phyloP scores from a whole-genome alignment of 2,329 filamentous ascomycete species.

The Chaetomium strumarium region DNA sequence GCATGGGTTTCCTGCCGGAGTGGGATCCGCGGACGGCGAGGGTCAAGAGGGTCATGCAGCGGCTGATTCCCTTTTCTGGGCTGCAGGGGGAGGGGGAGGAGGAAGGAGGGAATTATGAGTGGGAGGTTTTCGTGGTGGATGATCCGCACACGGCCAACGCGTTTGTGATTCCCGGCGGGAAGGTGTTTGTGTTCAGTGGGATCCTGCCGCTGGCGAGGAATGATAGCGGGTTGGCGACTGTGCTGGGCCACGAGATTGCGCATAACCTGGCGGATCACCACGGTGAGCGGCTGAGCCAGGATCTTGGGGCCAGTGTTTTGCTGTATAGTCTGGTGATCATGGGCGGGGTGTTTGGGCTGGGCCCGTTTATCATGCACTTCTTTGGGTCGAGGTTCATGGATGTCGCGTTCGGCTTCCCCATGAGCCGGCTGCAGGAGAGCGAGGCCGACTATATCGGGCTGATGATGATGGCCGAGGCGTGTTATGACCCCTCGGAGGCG shows the following conservation, averaged over 20 bases:
- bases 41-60: constrained; percentile 59
- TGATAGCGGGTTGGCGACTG: constrained; percentile 66
- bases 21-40: constrained; percentile 47
- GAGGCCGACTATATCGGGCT: constrained; percentile 78
- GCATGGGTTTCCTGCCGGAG: constrained; percentile 50
- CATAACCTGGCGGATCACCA: constrained; percentile 66
- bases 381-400: constrained; percentile 49
- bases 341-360: constrained; percentile 39
- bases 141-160: constrained; percentile 56
- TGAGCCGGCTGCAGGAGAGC: constrained; percentile 64
- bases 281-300: constrained; percentile 55
- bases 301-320: constrained; percentile 47
- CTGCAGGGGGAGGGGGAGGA: constrained; percentile 38
- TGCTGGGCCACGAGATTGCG: constrained; percentile 74
- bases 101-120: too few species aligned
- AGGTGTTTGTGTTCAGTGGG: constrained; percentile 74
- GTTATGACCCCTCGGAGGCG: constrained; percentile 65
- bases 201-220: constrained; percentile 61
- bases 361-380: constrained; percentile 36
- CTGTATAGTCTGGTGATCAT: constrained; percentile 46
- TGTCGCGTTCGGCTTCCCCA: constrained; percentile 60
- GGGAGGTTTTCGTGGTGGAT: constrained; percentile 73
- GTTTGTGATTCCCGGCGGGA: constrained; percentile 71
- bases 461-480: constrained; percentile 77
- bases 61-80: constrained; percentile 62